Evolutionary conservation across 495 filamentous ascomycete species (phyloP).

Genomic region (Sporormia fimetaria): DNA sequence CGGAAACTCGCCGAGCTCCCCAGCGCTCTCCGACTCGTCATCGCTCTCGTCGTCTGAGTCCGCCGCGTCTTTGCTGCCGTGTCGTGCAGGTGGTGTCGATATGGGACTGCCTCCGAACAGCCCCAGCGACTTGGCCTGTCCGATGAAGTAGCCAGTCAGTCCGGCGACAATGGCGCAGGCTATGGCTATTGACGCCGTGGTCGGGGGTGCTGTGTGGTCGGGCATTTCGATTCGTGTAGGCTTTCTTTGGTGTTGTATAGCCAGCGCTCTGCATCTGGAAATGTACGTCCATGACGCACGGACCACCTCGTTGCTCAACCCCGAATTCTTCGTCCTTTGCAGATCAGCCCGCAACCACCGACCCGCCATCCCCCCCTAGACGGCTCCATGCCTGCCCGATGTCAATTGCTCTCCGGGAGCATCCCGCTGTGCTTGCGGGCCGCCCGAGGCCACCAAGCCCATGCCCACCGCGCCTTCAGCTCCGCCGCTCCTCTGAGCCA

Average conservation of each 20-base stretch:
- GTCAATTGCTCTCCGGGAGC: slow-evolving; percentile 12
- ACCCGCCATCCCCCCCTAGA: background rate
- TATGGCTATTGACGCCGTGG: slow-evolving; percentile 30
- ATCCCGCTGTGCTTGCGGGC: background rate
- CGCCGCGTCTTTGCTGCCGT: slow-evolving; percentile 5
- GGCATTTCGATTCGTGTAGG: background rate
- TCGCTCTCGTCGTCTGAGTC: slow-evolving; percentile 23
- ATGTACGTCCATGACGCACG: slow-evolving; percentile 6
- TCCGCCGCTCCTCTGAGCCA: slow-evolving; percentile 5
- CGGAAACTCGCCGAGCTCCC: slow-evolving; percentile 28
- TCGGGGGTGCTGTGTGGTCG: slow-evolving; percentile 29
- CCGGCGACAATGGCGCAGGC: slow-evolving; percentile 32
- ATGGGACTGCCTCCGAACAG: slow-evolving; percentile 26
- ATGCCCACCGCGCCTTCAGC: slow-evolving; percentile 4
- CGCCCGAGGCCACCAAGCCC: background rate
- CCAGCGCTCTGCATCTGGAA: background rate
- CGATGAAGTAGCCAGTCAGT: slow-evolving; percentile 34
- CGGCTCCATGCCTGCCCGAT: background rate
- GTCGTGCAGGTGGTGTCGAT: background rate
- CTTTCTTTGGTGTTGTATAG: no score
- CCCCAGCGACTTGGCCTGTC: slow-evolving; percentile 34
- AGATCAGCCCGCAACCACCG: background rate
- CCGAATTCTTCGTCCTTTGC: slow-evolving; percentile 2
- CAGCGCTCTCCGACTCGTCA: slow-evolving; percentile 25
- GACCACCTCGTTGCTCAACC: slow-evolving; percentile 3